Evolutionary conservation across 148 eudicot genomes (phyloP).

Genomic region (Chenopodium suecicum): DNA sequence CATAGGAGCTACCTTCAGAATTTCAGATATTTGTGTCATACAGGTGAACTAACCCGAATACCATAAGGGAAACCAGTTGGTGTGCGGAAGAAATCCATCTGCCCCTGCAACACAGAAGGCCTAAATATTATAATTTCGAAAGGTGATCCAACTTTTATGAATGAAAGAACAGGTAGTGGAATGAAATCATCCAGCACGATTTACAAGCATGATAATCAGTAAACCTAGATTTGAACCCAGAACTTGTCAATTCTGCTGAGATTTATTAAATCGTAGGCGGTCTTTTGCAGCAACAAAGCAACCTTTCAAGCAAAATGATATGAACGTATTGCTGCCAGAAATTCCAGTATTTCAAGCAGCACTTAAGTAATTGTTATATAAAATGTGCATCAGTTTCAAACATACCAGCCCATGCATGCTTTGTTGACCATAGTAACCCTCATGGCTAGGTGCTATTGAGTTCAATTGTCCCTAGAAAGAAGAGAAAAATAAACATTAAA

Average conservation of each 20-base stretch:
- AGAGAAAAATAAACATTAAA: background rate
- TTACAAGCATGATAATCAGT: background rate
- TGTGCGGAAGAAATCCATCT: constrained; percentile 86
- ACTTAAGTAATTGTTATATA: background rate
- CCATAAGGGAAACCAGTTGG: constrained; percentile 58
- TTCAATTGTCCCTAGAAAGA: constrained; percentile 70
- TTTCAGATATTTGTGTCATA: background rate
- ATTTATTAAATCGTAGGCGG: background rate
- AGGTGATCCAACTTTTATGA: background rate
- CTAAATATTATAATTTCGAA: background rate
- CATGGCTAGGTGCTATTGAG: constrained; percentile 78
- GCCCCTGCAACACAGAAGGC: constrained; percentile 51
- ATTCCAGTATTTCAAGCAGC: background rate
- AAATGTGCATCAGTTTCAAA: constrained; percentile 11
- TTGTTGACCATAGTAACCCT: constrained; percentile 72
- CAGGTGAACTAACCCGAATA: constrained; percentile 66
- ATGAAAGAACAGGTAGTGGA: background rate
- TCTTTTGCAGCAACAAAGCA: background rate
- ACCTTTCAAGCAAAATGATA: background rate
- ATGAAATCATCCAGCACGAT: background rate
- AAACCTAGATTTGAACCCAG: too few relatives aligned
- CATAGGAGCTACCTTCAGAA: background rate
- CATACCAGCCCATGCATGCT: constrained; percentile 79
- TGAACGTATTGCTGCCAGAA: background rate
- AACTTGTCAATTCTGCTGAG: too few relatives aligned